Evolutionary conservation across 495 filamentous ascomycete species (phyloP), one percentile per base, ranked within the genome.

Genomic region (Penicillium daleae): DNA sequence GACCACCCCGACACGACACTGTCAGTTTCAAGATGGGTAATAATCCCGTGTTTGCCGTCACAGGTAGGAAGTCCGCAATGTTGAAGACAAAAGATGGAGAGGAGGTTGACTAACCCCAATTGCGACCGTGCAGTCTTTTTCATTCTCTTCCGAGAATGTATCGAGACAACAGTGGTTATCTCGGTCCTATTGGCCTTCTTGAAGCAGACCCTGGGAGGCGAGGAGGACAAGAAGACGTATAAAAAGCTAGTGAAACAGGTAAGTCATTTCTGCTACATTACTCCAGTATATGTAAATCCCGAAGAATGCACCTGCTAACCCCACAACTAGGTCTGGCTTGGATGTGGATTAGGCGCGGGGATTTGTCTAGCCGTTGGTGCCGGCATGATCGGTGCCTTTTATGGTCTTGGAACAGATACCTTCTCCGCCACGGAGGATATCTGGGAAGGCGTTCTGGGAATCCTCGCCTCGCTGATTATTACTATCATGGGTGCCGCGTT

Each of bases 161-260:
- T 96, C 24, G 92, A 96, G 73, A 89, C 87, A 0, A 86, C 82
- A 60, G 89, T 95, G 68, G 89, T 96, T 61, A 87, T 95, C 39
- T 94, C 92, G 2, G 87, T 95, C 21, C 80, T 96, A 4, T 80
- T 96, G 51, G 86, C 91, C 27, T 95, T 92, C 68, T 77, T 95
- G 49, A 93, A 92, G 68, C 90, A 93, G 66, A 87, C 89, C 1
- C 81, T 95, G 33, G 86, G 86, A 10, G 82, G 84, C 15, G 59
- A 86, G 31, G 68, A 78, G 29, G 86, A 91, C 75, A 67, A 63
- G 0, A 62, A 54, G 0, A 80, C 83, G 4, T 87, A 91, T 73
- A 92, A 89, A 74, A 84, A 82, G 61, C 83, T 96, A 13, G 82
- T 87, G 29, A 83, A 80, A 62, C 92, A 94, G 83, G 90, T 90